Evolutionary conservation across 345 rosid species (phyloP), one percentile per base, ranked within the genome.

Genomic region (Camelina hispida): DNA sequence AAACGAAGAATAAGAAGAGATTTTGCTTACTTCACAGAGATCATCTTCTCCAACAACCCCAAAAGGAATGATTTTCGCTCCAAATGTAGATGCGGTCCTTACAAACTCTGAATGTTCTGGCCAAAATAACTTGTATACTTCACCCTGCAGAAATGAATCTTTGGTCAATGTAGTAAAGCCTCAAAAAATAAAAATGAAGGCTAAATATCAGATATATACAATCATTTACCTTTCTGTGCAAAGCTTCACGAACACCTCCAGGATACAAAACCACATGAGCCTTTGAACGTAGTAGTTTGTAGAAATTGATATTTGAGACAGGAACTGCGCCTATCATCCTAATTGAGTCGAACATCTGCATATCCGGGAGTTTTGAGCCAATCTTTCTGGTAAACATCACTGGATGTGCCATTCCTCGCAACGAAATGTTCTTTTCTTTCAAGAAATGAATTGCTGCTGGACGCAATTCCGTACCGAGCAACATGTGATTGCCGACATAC

Each of bases 31-130:
- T 76, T 89, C 54, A 40, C 47, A 58, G 18, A 89, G 4, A 75
- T 91, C 96, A 74, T 91, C 97, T 79, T 89, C 97, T 83, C 97
- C 97, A 28, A 89, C 87, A 4, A 70, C 65, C 0, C 89, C 89
- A 43, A 89, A 89, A 63, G 97, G 96, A 58, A 91, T 76, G 43
- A 89, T 91, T 52, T 84, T 91, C 53, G 96, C 90, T 44, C 91
- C 96, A 71, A 88, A 87, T 62, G 78, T 84, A 23, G 97, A 84
- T 30, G 97, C 96, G 77, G 84, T 80, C 68, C 93, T 89, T 9
- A 89, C 87, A 71, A 91, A 89, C 79, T 91, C 97, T 9, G 85
- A 78, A 22, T 79, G 87, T 52, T 89, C 85, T 8, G 93, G 96
- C 97, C 96, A 91, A 67, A 88, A 79, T 54, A 88, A 59, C 81